Base-by-base conservation (phyloP, 139 green algal species). In the Cymbomonas tetramitiformis region DNA sequence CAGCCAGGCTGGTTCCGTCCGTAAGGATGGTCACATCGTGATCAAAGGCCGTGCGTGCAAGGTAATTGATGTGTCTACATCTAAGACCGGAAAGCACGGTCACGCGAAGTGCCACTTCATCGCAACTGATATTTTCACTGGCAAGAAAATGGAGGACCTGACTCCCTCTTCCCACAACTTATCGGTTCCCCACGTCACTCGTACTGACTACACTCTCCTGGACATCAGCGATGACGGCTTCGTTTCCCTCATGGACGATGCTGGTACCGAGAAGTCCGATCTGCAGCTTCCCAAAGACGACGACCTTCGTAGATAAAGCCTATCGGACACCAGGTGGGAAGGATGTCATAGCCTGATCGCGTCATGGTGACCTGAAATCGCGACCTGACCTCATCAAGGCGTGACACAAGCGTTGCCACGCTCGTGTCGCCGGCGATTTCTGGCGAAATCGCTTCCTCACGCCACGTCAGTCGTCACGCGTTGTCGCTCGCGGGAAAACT, bases 31-130 rank as follows among this genome's bases (percentile, higher is more conserved):
- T 41, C 87, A 90, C 79, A 83, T 98, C 15, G 84, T 96, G 32
- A 95, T 97, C 78, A 94, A 93, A 63, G n/a, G n/a, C n/a, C 76
- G 80, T 21, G 89, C 91, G 26, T 95, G 85, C 84, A 98, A 98
- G 86, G 90, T 99, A 1, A 77, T 87, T 18, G 92, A 99, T 55
- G 91, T 99, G 50, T 93, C 91, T 38, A 99, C 92, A 46, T 98
- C 92, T 48, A 99, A 99, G 83, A 99, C 92, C 26, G 92, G 92
- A 62, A 99, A 99, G 87, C 92, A 99, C 85, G 92, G 92, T 48
- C 86, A 97, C 78, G 92, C 92, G 33, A 99, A 99, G 86, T 99
- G 92, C 72, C 82, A 95, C 69, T 99, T 99, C 60, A 70, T 85
- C 3, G 87, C 66, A 32, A 83, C 93, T 38, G 90, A 97, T 64